Evolutionary conservation across 768 basidiomycete genomes (phyloP), one percentile per base, ranked within the genome.

Genomic region (Serendipita sp.): DNA sequence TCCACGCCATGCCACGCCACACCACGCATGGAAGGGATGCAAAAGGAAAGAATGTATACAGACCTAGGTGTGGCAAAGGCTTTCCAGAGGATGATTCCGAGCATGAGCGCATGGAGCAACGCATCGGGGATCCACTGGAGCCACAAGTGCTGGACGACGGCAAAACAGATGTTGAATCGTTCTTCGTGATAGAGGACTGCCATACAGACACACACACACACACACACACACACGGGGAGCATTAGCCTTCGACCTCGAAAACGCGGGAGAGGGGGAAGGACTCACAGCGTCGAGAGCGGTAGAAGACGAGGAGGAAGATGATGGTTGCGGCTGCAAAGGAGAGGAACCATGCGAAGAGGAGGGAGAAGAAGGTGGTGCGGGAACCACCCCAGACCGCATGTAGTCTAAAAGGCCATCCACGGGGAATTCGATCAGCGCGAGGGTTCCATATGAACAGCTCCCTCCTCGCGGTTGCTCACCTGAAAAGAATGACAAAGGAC

Each of bases 141-240:
- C 53, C 53, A 58, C 11, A 58, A 4, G 31, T 58, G 22, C 11
- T 13, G 53, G 0, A 58, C 31, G 24, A 58, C 22, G 17, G 24
- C 53, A 31, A 58, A 58, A 58, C 53, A 58, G n/a, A 58, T 58
- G 53, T 58, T 33, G 31, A 58, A 58, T 4, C 28, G 22, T 13
- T 58, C 20, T n/a, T 58, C 53, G 31, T 48, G 45, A 28, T 20
- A 48, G 45, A 48, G 7, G 45, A 48, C 45, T 48, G n/a, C n/a
- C n/a, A n/a, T n/a, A n/a, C n/a, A n/a, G n/a, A n/a, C n/a, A n/a
- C n/a, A n/a, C n/a, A n/a, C n/a, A n/a, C n/a, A n/a, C n/a, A n/a
- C n/a, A n/a, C n/a, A n/a, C n/a, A n/a, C n/a, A n/a, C n/a, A n/a
- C n/a, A n/a, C n/a, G n/a, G n/a, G n/a, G n/a, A n/a, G n/a, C n/a